Conservation (phyloP, 345 rosid genomes). For the Dovyalis caffra region DNA sequence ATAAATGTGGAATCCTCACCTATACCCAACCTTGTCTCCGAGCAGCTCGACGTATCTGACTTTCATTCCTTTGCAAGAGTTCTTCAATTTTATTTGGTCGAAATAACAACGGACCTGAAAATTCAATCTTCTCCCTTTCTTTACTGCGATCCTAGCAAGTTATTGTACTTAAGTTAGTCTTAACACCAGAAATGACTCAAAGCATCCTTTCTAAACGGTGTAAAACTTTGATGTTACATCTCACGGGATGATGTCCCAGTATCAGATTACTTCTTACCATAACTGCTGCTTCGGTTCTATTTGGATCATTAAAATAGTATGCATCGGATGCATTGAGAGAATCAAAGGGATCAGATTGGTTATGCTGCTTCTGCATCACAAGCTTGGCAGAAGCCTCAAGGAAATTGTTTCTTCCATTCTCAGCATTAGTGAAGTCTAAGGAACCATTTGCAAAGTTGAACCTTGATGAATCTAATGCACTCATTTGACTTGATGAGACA, state of each 20-base stretch:
- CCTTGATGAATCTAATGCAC: slow-evolving; percentile 39
- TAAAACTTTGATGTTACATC: neutral
- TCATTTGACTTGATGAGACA: slow-evolving; percentile 41
- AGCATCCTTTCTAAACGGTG: neutral
- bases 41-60: slow-evolving; percentile 47
- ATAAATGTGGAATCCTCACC: slow-evolving; percentile 25
- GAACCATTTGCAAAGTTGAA: slow-evolving; percentile 41
- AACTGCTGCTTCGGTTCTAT: slow-evolving; percentile 18
- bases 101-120: slow-evolving; percentile 51
- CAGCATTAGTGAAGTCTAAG: slow-evolving; percentile 27
- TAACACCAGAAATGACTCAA: neutral
- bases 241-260: slow-evolving; percentile 14
- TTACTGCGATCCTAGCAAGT: slow-evolving; percentile 9
- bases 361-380: slow-evolving; percentile 7
- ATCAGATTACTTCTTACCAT: slow-evolving; percentile 31
- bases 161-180: neutral
- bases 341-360: slow-evolving; percentile 19
- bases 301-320: slow-evolving; percentile 23
- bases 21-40: slow-evolving; percentile 43
- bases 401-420: slow-evolving; percentile 6
- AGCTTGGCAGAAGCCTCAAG: slow-evolving; percentile 2
- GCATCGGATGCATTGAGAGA: slow-evolving; percentile 34
- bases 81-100: slow-evolving; percentile 45
- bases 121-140: slow-evolving; percentile 13
- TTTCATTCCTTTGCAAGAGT: slow-evolving; percentile 51